Conservation (phyloP, 73 alveolate genomes). For the Symbiodinium pilosum region DNA sequence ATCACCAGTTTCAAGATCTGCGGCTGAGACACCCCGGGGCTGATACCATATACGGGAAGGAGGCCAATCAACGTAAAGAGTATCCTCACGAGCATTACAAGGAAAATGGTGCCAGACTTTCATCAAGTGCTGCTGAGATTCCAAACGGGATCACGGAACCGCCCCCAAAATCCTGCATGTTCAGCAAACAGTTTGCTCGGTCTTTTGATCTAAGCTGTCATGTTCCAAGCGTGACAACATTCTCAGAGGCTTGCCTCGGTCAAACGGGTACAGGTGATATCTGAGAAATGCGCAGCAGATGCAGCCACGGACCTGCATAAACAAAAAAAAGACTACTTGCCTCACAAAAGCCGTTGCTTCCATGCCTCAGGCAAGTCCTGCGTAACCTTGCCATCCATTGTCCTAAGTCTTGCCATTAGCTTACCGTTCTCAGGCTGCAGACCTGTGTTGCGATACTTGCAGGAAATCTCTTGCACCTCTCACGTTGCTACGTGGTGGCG, state of each 20-base stretch:
- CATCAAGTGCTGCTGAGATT: neutral
- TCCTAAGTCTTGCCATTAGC: neutral
- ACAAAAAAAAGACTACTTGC: neutral
- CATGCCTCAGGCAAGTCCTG: slow-evolving; percentile 46
- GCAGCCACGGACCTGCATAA: slow-evolving; percentile 52
- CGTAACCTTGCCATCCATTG: slow-evolving; percentile 17
- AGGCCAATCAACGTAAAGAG: slow-evolving; percentile 37
- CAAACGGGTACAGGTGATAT: slow-evolving; percentile 63
- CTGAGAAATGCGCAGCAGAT: slow-evolving; percentile 42
- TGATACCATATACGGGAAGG: slow-evolving; percentile 55
- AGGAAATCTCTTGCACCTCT: no score
- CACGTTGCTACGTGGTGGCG: no score
- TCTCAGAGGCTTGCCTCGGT: slow-evolving; percentile 30
- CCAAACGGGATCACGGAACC: slow-evolving; percentile 64
- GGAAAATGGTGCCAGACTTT: neutral
- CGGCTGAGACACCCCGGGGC: slow-evolving; percentile 32
- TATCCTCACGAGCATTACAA: slow-evolving; percentile 12
- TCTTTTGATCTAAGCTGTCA: neutral
- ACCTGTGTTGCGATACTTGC: no score
- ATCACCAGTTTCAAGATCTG: no score
- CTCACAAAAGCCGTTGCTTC: neutral
- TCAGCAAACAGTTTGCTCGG: neutral
- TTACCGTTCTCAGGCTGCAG: no score
- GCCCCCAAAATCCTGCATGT: slow-evolving; percentile 65
- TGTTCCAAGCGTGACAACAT: neutral